Evolutionary conservation across 2,329 filamentous ascomycete genomes (phyloP).

Genomic region (Fusarium sp.): DNA sequence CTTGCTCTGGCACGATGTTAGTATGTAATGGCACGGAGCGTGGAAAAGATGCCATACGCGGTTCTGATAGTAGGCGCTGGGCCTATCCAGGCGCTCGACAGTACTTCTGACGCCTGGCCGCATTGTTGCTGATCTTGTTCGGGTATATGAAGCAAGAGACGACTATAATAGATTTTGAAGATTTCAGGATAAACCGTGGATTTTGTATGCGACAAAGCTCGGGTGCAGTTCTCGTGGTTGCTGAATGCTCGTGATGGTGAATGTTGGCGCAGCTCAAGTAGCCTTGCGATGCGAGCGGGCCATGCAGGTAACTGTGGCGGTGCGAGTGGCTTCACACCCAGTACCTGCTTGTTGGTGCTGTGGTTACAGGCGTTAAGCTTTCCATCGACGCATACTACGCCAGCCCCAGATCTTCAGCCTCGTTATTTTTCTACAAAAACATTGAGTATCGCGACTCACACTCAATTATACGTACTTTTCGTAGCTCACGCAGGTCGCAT

Average conservation of each 20-base stretch:
- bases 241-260: slow-evolving; percentile 20
- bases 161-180: background rate
- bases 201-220: background rate
- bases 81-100: slow-evolving; percentile 91
- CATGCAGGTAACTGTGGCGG: slow-evolving; percentile 19
- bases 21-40: background rate
- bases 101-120: slow-evolving; percentile 71
- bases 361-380: slow-evolving; percentile 33
- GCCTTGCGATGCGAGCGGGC: slow-evolving; percentile 30
- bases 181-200: background rate
- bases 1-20: slow-evolving; percentile 70
- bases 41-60: slow-evolving; percentile 69
- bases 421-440: slow-evolving; percentile 35
- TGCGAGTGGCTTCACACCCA: slow-evolving; percentile 26
- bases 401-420: slow-evolving; percentile 41
- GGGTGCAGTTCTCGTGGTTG: slow-evolving; percentile 3
- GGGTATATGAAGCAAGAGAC: background rate
- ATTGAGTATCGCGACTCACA: slow-evolving; percentile 19
- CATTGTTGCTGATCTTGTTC: slow-evolving; percentile 54
- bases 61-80: slow-evolving; percentile 91
- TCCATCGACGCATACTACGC: slow-evolving; percentile 29
- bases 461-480: slow-evolving; percentile 1
- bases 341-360: slow-evolving; percentile 19
- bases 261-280: slow-evolving; percentile 34
- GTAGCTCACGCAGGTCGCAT: background rate